Evolutionary conservation across 2,329 filamentous ascomycete species (phyloP), one percentile per base, ranked within the genome.

Genomic region (Penicillium sp.): DNA sequence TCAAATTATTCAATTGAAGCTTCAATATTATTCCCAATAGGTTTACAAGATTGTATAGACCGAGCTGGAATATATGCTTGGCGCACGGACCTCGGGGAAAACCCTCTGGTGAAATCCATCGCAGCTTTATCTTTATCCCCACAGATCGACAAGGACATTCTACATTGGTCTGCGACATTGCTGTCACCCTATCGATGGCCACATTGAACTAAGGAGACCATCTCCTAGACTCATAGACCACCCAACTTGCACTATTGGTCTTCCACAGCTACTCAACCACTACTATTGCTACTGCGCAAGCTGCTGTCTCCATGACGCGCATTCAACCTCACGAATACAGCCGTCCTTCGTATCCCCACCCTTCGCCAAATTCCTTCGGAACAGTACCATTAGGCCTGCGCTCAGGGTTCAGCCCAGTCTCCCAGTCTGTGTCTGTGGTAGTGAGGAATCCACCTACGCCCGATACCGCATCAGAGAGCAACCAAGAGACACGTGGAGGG

Each of bases 401-500:
- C 27, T 47, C 49, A 39, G 48, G 33, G 5, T 47, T 46, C n/a
- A 60, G 34, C 40, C 34, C 54, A 33, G 31, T 27, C 13, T 40
- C 52, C 40, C 52, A 57, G 41, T 53, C 57, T 9, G 58, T 62
- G 2, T 47, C 64, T 1, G 59, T 62, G 40, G 59, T 64, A n/a
- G 59, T 65, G 19, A 59, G 59, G 31, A 51, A 58, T 23, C 39
- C 29, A 50, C 21, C 41, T 23, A 25, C 45, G 15, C 48, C 39
- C 29, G 19, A 58, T 23, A 44, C 41, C 52, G 49, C 58, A 47
- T 50, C 60, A 33, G 58, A 60, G 41, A 55, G 51, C 47, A 60
- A 57, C 40, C 60, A 63, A 49, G 63, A 56, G 43, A 57, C 61
- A n/a, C 54, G 60, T 23, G 63, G 54, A 41, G 31, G 49, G 11